A percentile compares a stretch with the other conserved stretches of the same genome.
Conservation (phyloP, 2,329 filamentous ascomycete species). For the Talaromyces sp. region DNA sequence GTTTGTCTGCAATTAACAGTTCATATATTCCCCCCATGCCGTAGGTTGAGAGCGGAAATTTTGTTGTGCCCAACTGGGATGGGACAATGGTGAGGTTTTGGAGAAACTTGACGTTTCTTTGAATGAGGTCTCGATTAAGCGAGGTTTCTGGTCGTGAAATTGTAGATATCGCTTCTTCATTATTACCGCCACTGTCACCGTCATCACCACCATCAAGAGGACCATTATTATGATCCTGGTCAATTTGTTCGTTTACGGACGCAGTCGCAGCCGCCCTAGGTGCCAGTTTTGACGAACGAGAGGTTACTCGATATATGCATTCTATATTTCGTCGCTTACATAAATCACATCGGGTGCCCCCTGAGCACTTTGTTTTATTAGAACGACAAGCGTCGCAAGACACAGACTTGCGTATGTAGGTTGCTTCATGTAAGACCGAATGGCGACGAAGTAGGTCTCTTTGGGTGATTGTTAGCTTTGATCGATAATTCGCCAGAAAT, state of each 20-base stretch:
- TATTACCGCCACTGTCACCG: not conserved
- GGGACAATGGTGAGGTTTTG: slow-evolving; percentile 7
- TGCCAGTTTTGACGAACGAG: not conserved
- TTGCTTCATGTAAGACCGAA: slow-evolving; percentile 6
- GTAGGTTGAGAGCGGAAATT: not conserved
- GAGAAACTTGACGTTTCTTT: slow-evolving; percentile 9
- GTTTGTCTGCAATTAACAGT: slow-evolving; percentile 1
- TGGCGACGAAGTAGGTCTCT: slow-evolving; percentile 15
- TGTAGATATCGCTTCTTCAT: not conserved
- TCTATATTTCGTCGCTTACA: slow-evolving; percentile 11
- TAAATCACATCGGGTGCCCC: slow-evolving; percentile 1
- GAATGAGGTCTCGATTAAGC: not conserved
- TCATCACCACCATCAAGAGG: not conserved
- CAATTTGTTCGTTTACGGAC: not conserved
- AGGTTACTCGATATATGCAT: not conserved
- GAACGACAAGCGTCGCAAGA: slow-evolving; percentile 13
- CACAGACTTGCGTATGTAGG: not conserved
- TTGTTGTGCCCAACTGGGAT: not conserved
- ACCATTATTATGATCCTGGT: not conserved
- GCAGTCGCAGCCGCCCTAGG: not conserved
- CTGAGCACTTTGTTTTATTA: slow-evolving; percentile 17
- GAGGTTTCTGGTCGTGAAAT: not conserved
- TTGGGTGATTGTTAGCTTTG: not conserved
- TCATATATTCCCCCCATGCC: slow-evolving; percentile 11
- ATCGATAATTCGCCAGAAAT: not conserved